Base-by-base conservation (phyloP, 352 stramenopile genomes). In the Phytophthora melonis region DNA sequence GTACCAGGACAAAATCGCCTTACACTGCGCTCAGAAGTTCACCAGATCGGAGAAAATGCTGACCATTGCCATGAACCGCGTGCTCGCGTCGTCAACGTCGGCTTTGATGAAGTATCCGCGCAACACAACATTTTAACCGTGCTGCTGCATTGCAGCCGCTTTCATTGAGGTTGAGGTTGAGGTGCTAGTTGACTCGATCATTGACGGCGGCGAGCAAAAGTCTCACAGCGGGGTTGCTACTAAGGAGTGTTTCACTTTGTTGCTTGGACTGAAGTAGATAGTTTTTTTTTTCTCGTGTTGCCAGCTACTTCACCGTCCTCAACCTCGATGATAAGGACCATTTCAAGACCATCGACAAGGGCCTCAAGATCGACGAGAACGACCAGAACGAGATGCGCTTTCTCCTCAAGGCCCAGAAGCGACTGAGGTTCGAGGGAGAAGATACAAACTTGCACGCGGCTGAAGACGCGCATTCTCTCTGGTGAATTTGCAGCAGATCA, bases 1-100 rank as follows among this genome's bases (percentile, higher is more conserved):
- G 3, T 6, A 9, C 27, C 32, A 88, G 81, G 82, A 90, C 68
- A 80, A 79, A 36, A 79, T 80, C 9, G 84, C 82, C 3, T 65
- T 86, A n/a, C 86, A 87, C 65, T 92, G 82, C 36, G 82, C 84
- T 23, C 83, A 80, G 25, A 88, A 79, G 34, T 90, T 92, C 52
- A 87, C 81, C 19, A 86, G 82, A 63, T 88, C 81, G 63, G 74
- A 88, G 64, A 81, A 83, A 57, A 92, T 90, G 81, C 78, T 83
- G 45, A 92, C 84, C 3, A 83, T 89, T 45, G 68, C 82, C n/a
- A 88, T 92, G 81, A 89, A 92, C 67, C 82, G 84, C 82, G 79
- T 45, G 82, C 84, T 14, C 84, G 83, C 25, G 78, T 91, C 18
- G 76, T 79, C 56, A 82, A 75, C 58, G 84, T 90, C 3, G 56